These are phyloP conservation scores for Danielozyma ontarioensis DNA, from an alignment of 805 yeast genomes.

Conservation along the genomic window DNA sequence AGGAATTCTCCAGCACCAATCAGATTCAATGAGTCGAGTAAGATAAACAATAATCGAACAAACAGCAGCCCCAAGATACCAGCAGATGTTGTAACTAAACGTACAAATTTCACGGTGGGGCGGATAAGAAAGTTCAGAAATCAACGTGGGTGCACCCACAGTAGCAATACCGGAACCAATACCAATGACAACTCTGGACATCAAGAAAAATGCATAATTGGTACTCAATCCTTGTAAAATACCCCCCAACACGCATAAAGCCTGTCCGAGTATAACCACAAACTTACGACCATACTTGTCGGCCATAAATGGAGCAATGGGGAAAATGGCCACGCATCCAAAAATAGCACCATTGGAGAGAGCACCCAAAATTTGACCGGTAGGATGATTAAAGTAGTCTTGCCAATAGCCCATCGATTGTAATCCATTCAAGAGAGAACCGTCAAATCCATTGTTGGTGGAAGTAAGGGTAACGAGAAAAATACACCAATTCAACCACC, in stretches of 20 bases:
- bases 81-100: slow-evolving; percentile 45
- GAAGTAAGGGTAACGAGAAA: slow-evolving; percentile 41
- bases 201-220: slow-evolving; percentile 31
- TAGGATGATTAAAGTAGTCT: slow-evolving; percentile 23
- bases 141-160: slow-evolving; percentile 43
- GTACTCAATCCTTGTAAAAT: slow-evolving; percentile 33
- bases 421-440: slow-evolving; percentile 42
- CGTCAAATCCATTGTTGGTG: slow-evolving; percentile 32
- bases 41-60: slow-evolving; percentile 52
- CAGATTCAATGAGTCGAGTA: slow-evolving; percentile 22
- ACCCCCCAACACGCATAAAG: slow-evolving; percentile 26
- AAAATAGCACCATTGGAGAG: slow-evolving; percentile 19
- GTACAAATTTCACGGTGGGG: slow-evolving; percentile 18
- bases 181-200: slow-evolving; percentile 45
- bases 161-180: slow-evolving; percentile 38
- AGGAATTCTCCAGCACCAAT: slow-evolving; percentile 53
- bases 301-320: slow-evolving; percentile 9
- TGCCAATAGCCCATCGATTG: slow-evolving; percentile 42
- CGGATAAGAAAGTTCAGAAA: slow-evolving; percentile 49
- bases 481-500: slow-evolving; percentile 30
- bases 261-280: slow-evolving; percentile 15
- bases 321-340: slow-evolving; percentile 32
- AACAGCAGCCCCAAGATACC: slow-evolving; percentile 51
- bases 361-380: slow-evolving; percentile 17
- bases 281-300: slow-evolving; percentile 41